Evolutionary conservation across 2,329 filamentous ascomycete genomes (phyloP).

Genomic region (Pseudomassariella vexata): DNA sequence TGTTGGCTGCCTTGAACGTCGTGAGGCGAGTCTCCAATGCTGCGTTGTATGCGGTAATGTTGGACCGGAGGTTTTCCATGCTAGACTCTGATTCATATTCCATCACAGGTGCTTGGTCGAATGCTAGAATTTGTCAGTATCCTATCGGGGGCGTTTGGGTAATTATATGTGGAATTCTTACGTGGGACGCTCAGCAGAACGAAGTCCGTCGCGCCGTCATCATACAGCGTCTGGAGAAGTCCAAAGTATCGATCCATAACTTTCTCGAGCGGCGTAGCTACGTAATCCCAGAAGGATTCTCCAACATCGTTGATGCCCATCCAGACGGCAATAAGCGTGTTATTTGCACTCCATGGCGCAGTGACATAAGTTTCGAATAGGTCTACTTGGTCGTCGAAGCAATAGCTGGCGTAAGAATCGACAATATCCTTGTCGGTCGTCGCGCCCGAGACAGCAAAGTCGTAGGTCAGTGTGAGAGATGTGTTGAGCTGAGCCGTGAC

Average conservation of each 20-base stretch:
- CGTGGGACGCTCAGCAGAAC: constrained; percentile 13
- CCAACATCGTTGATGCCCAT: constrained; percentile 23
- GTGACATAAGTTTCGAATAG: constrained; percentile 13
- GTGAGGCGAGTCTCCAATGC: constrained; percentile 9
- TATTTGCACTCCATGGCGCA: constrained; percentile 10
- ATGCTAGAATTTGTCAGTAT: constrained; percentile 8
- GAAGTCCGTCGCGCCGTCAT: constrained; percentile 12
- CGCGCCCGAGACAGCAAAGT: constrained; percentile 37
- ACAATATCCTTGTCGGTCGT: constrained; percentile 38
- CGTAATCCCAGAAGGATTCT: constrained; percentile 24
- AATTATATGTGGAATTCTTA: no score
- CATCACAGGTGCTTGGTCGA: constrained; percentile 13
- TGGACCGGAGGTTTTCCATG: constrained; percentile 7
- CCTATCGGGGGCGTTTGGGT: no score
- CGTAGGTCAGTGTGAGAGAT: constrained; percentile 31
- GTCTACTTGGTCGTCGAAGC: constrained; percentile 20
- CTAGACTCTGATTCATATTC: constrained; percentile 4
- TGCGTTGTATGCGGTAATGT: constrained; percentile 13
- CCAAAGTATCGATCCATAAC: constrained; percentile 13
- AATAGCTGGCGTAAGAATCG: constrained; percentile 12
- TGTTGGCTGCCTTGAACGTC: constrained; percentile 9
- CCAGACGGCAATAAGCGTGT: constrained; percentile 19
- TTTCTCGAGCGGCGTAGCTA: constrained; percentile 9
- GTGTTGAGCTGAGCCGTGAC: constrained; percentile 29
- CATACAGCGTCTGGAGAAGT: constrained; percentile 11